Conservation (phyloP, 805 yeast genomes). For the Phaffomyces thermotolerans region DNA sequence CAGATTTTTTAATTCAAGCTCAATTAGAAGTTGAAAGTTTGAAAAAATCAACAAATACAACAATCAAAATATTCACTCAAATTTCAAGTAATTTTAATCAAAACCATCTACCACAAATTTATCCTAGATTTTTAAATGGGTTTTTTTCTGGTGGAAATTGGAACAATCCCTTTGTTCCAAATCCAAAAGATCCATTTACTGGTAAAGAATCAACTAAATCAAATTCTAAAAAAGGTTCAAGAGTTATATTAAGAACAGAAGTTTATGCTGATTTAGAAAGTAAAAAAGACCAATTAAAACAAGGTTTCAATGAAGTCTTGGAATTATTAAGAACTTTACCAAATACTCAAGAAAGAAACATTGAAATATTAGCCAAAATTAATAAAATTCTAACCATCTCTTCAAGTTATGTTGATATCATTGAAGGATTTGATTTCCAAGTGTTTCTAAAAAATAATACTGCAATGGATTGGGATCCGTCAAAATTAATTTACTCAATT, state of each 20-base stretch:
- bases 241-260: conserved; percentile 43
- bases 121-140: conserved; percentile 60
- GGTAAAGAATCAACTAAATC: conserved; percentile 19
- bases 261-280: conserved; percentile 33
- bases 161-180: conserved; percentile 59
- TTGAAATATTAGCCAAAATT: conserved; percentile 44
- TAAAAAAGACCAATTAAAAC: conserved; percentile 31
- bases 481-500: conserved; percentile 27
- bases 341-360: conserved; percentile 36
- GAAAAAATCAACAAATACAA: conserved; percentile 24
- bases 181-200: conserved; percentile 23
- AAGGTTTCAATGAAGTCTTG: conserved; percentile 35
- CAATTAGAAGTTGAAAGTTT: conserved; percentile 33
- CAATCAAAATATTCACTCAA: conserved; percentile 25
- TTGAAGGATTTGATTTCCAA: conserved; percentile 55
- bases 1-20: conserved; percentile 31
- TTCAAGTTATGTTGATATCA: conserved; percentile 40
- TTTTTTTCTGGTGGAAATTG: conserved; percentile 76
- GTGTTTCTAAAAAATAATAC: conserved; percentile 33
- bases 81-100: conserved; percentile 24
- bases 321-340: conserved; percentile 34
- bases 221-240: conserved; percentile 25
- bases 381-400: conserved; percentile 47
- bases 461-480: conserved; percentile 18
- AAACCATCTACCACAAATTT: conserved; percentile 46